These are phyloP conservation scores for Bipolaris zeicola DNA, from an alignment of 2,329 filamentous ascomycete genomes.

Conservation along the genomic window DNA sequence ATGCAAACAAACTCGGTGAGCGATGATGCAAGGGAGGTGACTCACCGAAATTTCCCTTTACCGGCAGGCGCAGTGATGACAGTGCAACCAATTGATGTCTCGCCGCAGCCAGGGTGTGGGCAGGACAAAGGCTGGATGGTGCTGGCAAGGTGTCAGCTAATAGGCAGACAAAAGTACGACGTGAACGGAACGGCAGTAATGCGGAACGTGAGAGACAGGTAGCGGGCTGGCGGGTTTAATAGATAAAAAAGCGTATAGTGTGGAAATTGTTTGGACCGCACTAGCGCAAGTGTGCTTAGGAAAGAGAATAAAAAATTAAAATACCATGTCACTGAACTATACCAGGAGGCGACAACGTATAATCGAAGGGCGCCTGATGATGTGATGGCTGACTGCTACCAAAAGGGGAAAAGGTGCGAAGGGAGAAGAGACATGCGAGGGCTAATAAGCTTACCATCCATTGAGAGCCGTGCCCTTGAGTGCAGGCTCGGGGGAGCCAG, in stretches of 20 bases:
- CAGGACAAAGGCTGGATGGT: conserved; percentile 44
- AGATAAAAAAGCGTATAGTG: conserved; percentile 48
- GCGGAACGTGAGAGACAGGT: conserved; percentile 13
- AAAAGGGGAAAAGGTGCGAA: conserved; percentile 24
- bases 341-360: conserved; percentile 42
- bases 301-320: conserved; percentile 38
- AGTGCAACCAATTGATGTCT: conserved; percentile 39
- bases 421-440: conserved; percentile 13
- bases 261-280: conserved; percentile 41
- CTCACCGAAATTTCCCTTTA: conserved; percentile 45
- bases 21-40: background rate
- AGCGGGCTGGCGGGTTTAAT: conserved; percentile 43
- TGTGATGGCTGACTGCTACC: conserved; percentile 27
- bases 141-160: conserved; percentile 33
- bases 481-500: conserved; percentile 38
- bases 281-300: conserved; percentile 41
- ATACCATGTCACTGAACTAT: conserved; percentile 40
- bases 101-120: conserved; percentile 28
- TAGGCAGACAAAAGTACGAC: conserved; percentile 13
- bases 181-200: background rate
- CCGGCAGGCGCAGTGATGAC: conserved; percentile 35
- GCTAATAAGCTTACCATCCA: conserved; percentile 47
- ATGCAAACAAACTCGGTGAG: background rate
- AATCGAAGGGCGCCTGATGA: conserved; percentile 31
- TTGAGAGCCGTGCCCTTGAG: conserved; percentile 39